These are phyloP conservation scores for Emmonsiellopsis sp. DNA, from an alignment of 2,329 filamentous ascomycete genomes.

Conservation along the genomic window DNA sequence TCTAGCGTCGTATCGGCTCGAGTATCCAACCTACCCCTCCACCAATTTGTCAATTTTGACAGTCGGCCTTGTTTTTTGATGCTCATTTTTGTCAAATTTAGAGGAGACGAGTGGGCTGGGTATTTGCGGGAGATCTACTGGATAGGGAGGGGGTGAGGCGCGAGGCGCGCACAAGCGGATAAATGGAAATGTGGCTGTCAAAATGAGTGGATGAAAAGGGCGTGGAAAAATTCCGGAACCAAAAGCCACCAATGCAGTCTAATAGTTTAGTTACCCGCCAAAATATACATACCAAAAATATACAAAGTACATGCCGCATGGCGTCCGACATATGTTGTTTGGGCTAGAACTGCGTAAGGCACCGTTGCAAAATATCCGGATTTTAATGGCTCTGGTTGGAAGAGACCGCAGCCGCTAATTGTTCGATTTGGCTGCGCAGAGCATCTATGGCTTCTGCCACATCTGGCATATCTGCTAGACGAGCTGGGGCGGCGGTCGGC, in stretches of 20 bases:
- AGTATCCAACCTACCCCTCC: not conserved
- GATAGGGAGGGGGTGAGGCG: conserved; percentile 5
- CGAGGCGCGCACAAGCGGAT: conserved; percentile 7
- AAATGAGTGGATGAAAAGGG: not conserved
- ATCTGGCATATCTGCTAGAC: conserved; percentile 25
- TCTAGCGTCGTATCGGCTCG: not conserved
- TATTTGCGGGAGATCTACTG: conserved; percentile 11
- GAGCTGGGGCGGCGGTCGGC: conserved; percentile 16
- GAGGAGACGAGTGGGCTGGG: conserved; percentile 3
- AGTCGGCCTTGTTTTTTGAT: not conserved
- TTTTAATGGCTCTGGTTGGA: not conserved
- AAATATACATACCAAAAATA: not conserved
- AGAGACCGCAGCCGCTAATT: conserved; percentile 21
- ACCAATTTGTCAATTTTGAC: not conserved
- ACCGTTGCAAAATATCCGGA: not conserved
- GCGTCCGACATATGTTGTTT: not conserved
- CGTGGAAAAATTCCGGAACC: conserved; percentile 5
- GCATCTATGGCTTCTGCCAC: conserved; percentile 27
- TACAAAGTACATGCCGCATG: not conserved
- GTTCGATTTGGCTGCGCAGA: conserved; percentile 27
- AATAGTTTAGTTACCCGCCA: not conserved
- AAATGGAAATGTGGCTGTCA: not conserved
- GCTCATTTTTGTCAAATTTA: not conserved
- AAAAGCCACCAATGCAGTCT: conserved; percentile 1
- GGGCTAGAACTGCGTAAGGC: not conserved